Evolutionary conservation across 2,329 filamentous ascomycete genomes (phyloP), one percentile per base, ranked within the genome.

Genomic region (Clonostachys rhizophaga): DNA sequence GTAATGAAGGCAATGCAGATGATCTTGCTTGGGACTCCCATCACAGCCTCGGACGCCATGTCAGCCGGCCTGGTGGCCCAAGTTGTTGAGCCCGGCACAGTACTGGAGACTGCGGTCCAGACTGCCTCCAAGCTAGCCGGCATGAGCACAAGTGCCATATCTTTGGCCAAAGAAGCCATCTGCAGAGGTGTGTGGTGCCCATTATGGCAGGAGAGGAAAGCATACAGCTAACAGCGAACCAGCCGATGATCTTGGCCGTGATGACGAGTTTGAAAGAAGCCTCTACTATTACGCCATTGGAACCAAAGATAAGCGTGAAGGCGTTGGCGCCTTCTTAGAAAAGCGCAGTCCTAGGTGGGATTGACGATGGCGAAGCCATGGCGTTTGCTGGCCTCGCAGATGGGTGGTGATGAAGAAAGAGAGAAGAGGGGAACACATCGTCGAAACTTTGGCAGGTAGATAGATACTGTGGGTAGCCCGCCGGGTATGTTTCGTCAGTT

Each of bases 221-320:
- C 24, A 30, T 30, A 30, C 18, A 34, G 40, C 9, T 46, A 44
- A 44, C 30, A 30, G 4, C 42, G 30, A 18, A 49, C 14, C 44
- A 62, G 59, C 58, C 20, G 59, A 62, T 39, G 43, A 49, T 13
- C 42, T 62, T 9, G 53, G 59, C 1, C 52, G 46, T 1, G 59
- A 62, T 43, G 61, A 66, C 46, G 54, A 60, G 35, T 59, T 65
- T 40, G 64, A 68, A 51, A 55, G 63, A 44, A 55, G 56, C 44
- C 51, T 68, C 33, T 68, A 68, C 49, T 65, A 65, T 47, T 56
- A 58, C 43, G 62, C 65, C 34, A 66, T 68, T 54, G 58, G 58
- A 4, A 62, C 55, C n/a, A 47, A 52, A 24, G 58, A 63, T 43
- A 63, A 64, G 44, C 47, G 49, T 20, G 60, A 63, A 45, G 61